Percentiles rank a stretch among this genome's conserved stretches.
phyloP scores from a whole-genome alignment of 192 early-diverging fungal genomes.

The Jimgerdemannia lactiflua region DNA sequence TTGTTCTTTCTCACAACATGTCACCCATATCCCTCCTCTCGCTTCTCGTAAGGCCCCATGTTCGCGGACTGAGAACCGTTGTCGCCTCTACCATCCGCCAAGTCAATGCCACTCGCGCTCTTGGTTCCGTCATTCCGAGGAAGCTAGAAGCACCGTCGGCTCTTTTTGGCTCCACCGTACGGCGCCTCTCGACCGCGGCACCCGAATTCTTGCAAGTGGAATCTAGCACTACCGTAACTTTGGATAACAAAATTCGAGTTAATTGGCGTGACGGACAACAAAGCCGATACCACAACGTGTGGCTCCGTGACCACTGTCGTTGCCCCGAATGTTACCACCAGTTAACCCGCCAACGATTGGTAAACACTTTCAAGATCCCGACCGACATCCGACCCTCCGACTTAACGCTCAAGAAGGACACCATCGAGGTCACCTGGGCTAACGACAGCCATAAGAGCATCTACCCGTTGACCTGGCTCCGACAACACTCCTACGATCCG shows the following conservation, averaged over 20 bases:
- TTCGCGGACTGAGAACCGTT: too few species aligned
- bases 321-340: constrained; percentile 75
- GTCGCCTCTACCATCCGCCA: too few species aligned
- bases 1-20: too few species aligned
- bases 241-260: constrained; percentile 23
- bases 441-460: constrained; percentile 58
- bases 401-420: constrained; percentile 31
- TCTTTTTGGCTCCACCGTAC: too few species aligned
- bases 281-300: constrained; percentile 58
- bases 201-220: too few species aligned
- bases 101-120: too few species aligned
- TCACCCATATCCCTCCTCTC: too few species aligned
- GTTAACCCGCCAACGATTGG: constrained; percentile 71
- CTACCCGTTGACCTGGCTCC: constrained; percentile 61
- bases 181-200: too few species aligned
- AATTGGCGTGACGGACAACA: constrained; percentile 24
- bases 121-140: too few species aligned
- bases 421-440: constrained; percentile 47
- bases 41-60: too few species aligned
- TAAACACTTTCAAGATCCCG: constrained; percentile 69
- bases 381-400: constrained; percentile 46
- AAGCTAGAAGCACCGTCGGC: too few species aligned
- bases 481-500: constrained; percentile 63
- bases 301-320: constrained; percentile 84
- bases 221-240: too few species aligned